These are phyloP conservation scores for Fusarium nematophilum DNA, from an alignment of 2,329 filamentous ascomycete genomes.

Conservation along the genomic window DNA sequence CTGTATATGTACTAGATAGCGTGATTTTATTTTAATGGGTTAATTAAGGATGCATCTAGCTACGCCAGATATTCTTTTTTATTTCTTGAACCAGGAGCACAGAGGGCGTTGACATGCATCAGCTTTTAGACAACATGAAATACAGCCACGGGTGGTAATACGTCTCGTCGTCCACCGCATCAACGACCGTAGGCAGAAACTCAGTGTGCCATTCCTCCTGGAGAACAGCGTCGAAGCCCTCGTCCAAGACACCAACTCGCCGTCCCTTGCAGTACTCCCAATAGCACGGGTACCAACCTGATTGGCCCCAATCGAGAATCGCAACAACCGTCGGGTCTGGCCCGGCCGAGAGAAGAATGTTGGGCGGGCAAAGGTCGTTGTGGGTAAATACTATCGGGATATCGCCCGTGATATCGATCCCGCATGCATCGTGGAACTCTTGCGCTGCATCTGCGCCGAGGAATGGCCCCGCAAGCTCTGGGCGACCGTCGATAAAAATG, in stretches of 20 bases:
- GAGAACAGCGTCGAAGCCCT: slow-evolving; percentile 34
- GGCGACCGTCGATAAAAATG: slow-evolving; percentile 40
- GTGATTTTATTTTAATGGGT: too few relatives aligned
- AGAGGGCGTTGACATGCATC: too few relatives aligned
- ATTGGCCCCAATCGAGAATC: slow-evolving; percentile 46
- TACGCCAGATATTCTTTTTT: too few relatives aligned
- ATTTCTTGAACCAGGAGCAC: too few relatives aligned
- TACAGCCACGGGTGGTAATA: slow-evolving; percentile 48
- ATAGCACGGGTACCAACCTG: slow-evolving; percentile 49
- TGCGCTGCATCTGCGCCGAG: slow-evolving; percentile 44
- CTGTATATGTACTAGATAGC: too few relatives aligned
- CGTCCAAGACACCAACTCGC: slow-evolving; percentile 33
- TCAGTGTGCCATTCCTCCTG: slow-evolving; percentile 47
- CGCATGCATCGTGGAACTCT: slow-evolving; percentile 46
- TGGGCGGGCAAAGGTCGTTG: slow-evolving; percentile 40
- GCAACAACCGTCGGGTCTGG: slow-evolving; percentile 31
- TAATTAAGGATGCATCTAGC: too few relatives aligned
- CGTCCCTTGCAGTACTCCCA: slow-evolving; percentile 49
- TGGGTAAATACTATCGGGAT: slow-evolving; percentile 42
- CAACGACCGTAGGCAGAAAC: slow-evolving; percentile 47
- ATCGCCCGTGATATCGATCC: slow-evolving; percentile 44
- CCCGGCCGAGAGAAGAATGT: slow-evolving; percentile 39
- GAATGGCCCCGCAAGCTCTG: slow-evolving; percentile 45
- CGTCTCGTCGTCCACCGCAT: slow-evolving; percentile 46
- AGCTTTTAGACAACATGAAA: slow-evolving; percentile 34